A percentile compares a stretch with the other conserved stretches of the same genome.
Conservation (phyloP, 176 grass and related monocot genomes). For the Melocanna baccifera region DNA sequence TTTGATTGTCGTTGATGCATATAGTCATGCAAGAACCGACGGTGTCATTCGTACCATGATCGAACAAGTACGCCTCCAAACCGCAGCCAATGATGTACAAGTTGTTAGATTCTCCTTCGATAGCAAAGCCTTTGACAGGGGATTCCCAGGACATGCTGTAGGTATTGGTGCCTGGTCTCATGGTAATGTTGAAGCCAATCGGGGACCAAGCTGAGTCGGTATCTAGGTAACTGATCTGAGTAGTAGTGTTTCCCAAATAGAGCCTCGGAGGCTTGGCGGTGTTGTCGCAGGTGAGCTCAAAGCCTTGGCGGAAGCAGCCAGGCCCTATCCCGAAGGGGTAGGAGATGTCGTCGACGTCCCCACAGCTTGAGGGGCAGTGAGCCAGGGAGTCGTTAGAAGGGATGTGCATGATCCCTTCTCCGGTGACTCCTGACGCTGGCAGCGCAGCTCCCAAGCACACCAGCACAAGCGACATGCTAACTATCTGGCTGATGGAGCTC, state of each 20-base stretch:
- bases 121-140: not conserved
- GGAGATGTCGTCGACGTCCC: not conserved
- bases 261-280: not conserved
- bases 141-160: not conserved
- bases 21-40: no score
- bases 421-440: no score
- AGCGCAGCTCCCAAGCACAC: not conserved
- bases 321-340: conserved; percentile 37
- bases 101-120: no score
- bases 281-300: conserved; percentile 10
- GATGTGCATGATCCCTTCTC: not conserved
- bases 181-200: not conserved
- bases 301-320: conserved; percentile 25
- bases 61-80: no score
- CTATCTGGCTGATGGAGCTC: no score
- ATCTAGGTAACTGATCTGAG: no score
- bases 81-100: no score
- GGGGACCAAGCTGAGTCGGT: no score
- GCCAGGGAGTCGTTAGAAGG: not conserved
- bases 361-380: conserved; percentile 13
- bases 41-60: no score
- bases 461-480: not conserved
- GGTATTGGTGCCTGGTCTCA: not conserved
- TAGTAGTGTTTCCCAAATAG: not conserved
- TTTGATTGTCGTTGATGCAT: no score